These are phyloP conservation scores for Obba rivulosa DNA, from an alignment of 768 basidiomycete genomes.

Conservation along the genomic window DNA sequence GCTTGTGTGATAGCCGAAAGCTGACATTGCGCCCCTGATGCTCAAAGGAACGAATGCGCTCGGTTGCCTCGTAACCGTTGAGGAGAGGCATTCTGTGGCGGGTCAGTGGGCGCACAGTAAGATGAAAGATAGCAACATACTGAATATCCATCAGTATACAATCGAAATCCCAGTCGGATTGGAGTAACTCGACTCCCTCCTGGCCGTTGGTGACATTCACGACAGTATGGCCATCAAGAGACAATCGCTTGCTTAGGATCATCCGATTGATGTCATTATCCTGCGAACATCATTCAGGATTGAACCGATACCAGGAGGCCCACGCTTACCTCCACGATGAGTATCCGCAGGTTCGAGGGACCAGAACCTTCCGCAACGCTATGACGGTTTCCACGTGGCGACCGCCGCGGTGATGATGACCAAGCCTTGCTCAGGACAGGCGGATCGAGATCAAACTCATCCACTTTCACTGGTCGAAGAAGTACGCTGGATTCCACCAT, in stretches of 20 bases:
- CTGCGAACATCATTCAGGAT: conserved; percentile 26
- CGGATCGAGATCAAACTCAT: conserved; percentile 9
- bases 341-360: conserved; percentile 35
- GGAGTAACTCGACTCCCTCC: conserved; percentile 59
- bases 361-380: not conserved
- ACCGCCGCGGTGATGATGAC: not conserved
- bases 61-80: conserved; percentile 66
- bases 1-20: conserved; percentile 35
- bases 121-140: conserved; percentile 32
- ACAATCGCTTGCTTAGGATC: conserved; percentile 64
- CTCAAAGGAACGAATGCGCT: conserved; percentile 62
- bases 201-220: conserved; percentile 69
- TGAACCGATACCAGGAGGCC: not conserved
- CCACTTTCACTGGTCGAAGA: conserved; percentile 27
- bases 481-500: not conserved
- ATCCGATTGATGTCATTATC: conserved; percentile 72
- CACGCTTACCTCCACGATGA: conserved; percentile 59
- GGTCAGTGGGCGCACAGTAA: not conserved
- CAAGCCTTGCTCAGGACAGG: not conserved
- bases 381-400: not conserved
- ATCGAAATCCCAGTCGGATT: conserved; percentile 58
- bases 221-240: conserved; percentile 60
- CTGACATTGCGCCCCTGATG: conserved; percentile 15
- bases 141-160: conserved; percentile 81
- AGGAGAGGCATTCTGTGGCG: conserved; percentile 68